Evolutionary conservation across 148 eudicot species (phyloP).

Genomic region (Spergularia marina): DNA sequence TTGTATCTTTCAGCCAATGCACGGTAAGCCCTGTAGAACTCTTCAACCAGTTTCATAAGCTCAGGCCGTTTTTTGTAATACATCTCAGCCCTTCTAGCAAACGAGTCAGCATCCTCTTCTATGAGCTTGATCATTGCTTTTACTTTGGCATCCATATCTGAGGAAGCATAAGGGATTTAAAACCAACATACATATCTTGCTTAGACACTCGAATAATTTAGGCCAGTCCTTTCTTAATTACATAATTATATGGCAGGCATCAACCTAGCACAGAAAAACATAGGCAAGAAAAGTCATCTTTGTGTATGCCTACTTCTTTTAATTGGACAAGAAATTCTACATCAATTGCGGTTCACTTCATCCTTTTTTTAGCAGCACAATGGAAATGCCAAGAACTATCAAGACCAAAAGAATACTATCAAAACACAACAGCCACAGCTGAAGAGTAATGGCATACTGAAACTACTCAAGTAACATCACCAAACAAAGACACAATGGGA

Average conservation of each 20-base stretch:
- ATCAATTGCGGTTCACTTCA: background rate
- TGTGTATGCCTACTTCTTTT: background rate
- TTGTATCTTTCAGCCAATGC: constrained; percentile 94
- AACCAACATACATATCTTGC: background rate
- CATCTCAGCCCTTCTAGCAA: constrained; percentile 99
- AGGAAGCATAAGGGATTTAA: constrained; percentile 7
- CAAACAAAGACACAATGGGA: no score
- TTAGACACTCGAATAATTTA: background rate
- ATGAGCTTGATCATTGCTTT: constrained; percentile 95
- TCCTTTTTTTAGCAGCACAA: background rate
- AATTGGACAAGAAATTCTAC: background rate
- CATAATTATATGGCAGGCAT: background rate
- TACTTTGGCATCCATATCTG: constrained; percentile 93
- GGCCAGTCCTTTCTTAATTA: background rate
- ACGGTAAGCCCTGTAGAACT: constrained; percentile 95
- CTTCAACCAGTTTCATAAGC: constrained; percentile 95
- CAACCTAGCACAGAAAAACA: background rate
- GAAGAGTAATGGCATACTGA: background rate
- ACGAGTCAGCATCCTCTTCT: constrained; percentile 99
- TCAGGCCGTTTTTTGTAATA: constrained; percentile 97
- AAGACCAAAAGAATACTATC: background rate
- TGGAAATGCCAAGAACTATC: background rate
- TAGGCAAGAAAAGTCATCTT: background rate
- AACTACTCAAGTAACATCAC: background rate
- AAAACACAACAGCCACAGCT: background rate